Evolutionary conservation across 2,329 filamentous ascomycete species (phyloP), one percentile per base, ranked within the genome.

Genomic region (Microsporum ferrugineum): DNA sequence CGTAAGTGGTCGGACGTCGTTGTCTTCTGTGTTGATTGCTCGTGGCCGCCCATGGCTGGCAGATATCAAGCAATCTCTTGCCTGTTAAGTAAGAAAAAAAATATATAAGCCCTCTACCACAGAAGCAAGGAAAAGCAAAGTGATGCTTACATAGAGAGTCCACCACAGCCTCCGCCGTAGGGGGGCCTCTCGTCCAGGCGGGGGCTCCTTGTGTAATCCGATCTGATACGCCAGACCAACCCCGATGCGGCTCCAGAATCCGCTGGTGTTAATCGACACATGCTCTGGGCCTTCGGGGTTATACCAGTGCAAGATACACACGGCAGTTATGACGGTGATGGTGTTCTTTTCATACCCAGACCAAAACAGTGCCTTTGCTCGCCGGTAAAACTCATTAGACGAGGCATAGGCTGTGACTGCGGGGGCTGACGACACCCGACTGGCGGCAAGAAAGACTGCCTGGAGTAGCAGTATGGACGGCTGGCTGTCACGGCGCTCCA

Each of bases 141-240:
- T 12, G 8, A 53, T 29, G 65, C 74, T 68, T 58, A 75, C 73
- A 47, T 74, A 73, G 17, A 77, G 64, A 17, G 73, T 75, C 76
- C 76, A 78, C 75, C 75, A 78, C 6, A 78, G 67, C 55, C 75
- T 68, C 58, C 71, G 72, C 56, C 75, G 68, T 8, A 76, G 61
- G 4, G 69, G 66, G 23, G 71, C 71, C 62, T 77, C 72, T 29
- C 67, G 64, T 57, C 69, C 71, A 3, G 66, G 66, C 2, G 64
- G 65, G 2, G 75, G 75, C 58, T 78, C 75, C 45, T 72, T 71
- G 62, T 78, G 76, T n/a, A 78, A 66, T 2, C 76, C 75, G 60
- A 77, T 70, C 60, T 78, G 76, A 66, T 77, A 75, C 1, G 75
- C 75, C 31, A 78, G 65, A 1, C 74, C 75, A 23, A 75, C 71